Percentiles rank a stretch among this genome's conserved stretches.
Evolutionary conservation across 1,139 yeast genomes (phyloP).

Genomic region (Diutina pseudorugosa): DNA sequence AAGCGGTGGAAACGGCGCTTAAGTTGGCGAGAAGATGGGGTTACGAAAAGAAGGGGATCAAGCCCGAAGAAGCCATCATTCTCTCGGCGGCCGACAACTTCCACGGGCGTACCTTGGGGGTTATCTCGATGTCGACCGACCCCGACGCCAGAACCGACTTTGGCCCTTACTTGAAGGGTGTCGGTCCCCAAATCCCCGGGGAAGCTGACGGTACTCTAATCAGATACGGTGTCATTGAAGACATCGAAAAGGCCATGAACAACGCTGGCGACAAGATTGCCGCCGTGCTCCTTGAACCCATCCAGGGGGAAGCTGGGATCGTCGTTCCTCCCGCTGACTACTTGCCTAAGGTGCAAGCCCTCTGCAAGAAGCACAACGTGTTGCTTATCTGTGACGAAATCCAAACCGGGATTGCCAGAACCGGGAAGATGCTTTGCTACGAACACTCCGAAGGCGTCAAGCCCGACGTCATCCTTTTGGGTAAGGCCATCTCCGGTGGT

Average conservation of each 20-base stretch:
- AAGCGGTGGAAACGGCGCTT: slow-evolving; percentile 93
- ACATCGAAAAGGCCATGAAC: slow-evolving; percentile 70
- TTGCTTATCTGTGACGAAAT: slow-evolving; percentile 91
- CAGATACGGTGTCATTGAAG: slow-evolving; percentile 77
- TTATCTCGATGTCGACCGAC: slow-evolving; percentile 93
- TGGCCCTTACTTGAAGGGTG: slow-evolving; percentile 81
- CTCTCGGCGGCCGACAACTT: slow-evolving; percentile 81
- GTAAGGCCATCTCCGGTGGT: slow-evolving; percentile 96
- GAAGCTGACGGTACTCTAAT: slow-evolving; percentile 39
- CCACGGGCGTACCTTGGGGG: slow-evolving; percentile 95
- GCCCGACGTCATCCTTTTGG: slow-evolving; percentile 81
- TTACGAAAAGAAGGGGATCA: slow-evolving; percentile 75
- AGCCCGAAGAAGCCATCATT: slow-evolving; percentile 73
- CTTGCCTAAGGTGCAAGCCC: slow-evolving; percentile 55
- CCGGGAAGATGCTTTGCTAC: slow-evolving; percentile 86
- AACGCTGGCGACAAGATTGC: slow-evolving; percentile 87
- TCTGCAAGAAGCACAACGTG: slow-evolving; percentile 77
- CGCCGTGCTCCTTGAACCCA: slow-evolving; percentile 87
- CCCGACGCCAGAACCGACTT: slow-evolving; percentile 82
- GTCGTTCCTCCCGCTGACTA: slow-evolving; percentile 86
- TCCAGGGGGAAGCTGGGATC: slow-evolving; percentile 98
- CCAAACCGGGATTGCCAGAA: slow-evolving; percentile 96
- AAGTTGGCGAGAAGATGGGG: slow-evolving; percentile 98
- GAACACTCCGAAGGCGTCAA: slow-evolving; percentile 71
- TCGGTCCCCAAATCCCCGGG: slow-evolving; percentile 72